Evolutionary conservation across 75 land plant genomes (phyloP), one percentile per base, ranked within the genome.

Genomic region (Adiantum capillusveneris): DNA sequence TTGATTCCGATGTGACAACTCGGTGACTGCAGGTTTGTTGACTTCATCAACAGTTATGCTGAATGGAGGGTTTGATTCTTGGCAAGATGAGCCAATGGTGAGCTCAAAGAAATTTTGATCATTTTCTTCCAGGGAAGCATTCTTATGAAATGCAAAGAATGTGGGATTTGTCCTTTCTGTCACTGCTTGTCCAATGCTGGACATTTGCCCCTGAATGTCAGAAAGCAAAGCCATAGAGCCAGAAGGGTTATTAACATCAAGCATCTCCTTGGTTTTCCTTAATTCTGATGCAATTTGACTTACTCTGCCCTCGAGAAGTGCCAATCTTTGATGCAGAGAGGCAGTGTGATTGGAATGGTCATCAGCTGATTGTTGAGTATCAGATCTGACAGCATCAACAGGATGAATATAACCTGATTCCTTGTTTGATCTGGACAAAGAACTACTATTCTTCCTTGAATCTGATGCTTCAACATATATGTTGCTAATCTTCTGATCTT

Each of bases 241-340:
- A 30, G 76, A 71, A 0, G 84, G 76, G 17, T 90, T 79, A 63
- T 80, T 76, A 39, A 44, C 56, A 67, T 90, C 90, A 62, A 95
- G 63, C 75, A 95, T 73, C 29, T 86, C 88, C 67, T 84, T 90
- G 1, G 99, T 86, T 62, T 55, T 58, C 62, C 75, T 81, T 11
- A 95, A 84, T 56, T 95, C 96, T 1, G 82, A 70, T 0, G 96
- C 91, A 30, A 95, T 84, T 45, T 75, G 81, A 31, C 76, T 82
- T 22, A 95, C 96, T 61, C 68, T 84, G 16, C 85, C 96, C 64
- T 95, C 99, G 44, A 95, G 63, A 60, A 76, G 66, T 11, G 99
- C 84, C 29, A 95, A 82, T 60, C 78, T 79, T 25, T 80, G 75
- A 57, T 70, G 86, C 17, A 86, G 57, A 61, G 59, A 80, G 57